Conservation (phyloP, 1,139 yeast species). For the Taphrina betulina region DNA sequence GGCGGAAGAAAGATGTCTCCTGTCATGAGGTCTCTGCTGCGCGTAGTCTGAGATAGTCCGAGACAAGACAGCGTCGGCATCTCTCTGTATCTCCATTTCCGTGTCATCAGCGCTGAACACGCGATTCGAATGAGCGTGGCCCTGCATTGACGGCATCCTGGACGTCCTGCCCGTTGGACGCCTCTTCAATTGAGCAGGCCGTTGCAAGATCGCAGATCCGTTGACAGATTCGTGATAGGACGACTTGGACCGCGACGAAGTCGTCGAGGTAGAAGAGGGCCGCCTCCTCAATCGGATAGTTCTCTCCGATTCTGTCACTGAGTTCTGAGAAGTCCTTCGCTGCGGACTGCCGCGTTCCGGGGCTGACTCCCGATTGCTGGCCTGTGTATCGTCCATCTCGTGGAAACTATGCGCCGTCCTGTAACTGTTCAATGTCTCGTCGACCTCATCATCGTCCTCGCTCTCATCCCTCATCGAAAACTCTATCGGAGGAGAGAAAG, state of each 20-base stretch:
- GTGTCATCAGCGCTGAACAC: conserved; percentile 33
- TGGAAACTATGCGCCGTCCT: conserved; percentile 26
- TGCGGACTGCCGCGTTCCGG: not conserved
- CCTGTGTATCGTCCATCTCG: conserved; percentile 2
- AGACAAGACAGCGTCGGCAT: conserved; percentile 28
- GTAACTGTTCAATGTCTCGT: conserved; percentile 10
- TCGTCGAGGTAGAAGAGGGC: conserved; percentile 3
- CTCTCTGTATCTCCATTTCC: conserved; percentile 33
- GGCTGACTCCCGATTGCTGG: not conserved
- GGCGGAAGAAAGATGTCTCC: conserved; percentile 10
- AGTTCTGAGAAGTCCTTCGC: conserved; percentile 7
- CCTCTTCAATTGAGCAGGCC: conserved; percentile 9
- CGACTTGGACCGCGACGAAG: conserved; percentile 4
- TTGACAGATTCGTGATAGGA: not conserved
- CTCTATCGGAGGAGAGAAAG: too few relatives aligned
- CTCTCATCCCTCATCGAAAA: too few relatives aligned
- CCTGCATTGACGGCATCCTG: conserved; percentile 1
- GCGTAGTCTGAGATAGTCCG: conserved; percentile 5
- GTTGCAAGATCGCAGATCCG: not conserved
- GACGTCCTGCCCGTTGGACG: conserved; percentile 19
- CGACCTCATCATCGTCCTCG: not conserved
- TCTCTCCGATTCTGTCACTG: conserved; percentile 10
- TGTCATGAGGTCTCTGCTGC: conserved; percentile 3
- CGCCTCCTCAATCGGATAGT: conserved; percentile 2
- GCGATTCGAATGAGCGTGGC: conserved; percentile 10